Evolutionary conservation across 352 stramenopile genomes (phyloP).

Genomic region (Globisporangium cederbergense): DNA sequence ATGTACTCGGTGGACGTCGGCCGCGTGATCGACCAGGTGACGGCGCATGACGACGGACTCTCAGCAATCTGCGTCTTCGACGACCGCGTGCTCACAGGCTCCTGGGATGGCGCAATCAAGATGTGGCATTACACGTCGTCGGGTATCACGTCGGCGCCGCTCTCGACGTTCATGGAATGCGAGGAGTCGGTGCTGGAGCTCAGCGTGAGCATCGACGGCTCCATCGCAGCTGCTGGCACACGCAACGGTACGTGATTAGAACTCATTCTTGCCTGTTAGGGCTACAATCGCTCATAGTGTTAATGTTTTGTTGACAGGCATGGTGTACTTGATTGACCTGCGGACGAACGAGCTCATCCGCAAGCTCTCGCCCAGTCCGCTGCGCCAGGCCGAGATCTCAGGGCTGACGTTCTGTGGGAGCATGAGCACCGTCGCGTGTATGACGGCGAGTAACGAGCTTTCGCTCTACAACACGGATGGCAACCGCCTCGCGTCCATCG

Average conservation of each 20-base stretch:
- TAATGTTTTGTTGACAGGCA: slow-evolving; percentile 20
- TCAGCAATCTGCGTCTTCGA: slow-evolving; percentile 76
- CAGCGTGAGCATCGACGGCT: slow-evolving; percentile 66
- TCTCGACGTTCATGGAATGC: slow-evolving; percentile 74
- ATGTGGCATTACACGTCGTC: slow-evolving; percentile 75
- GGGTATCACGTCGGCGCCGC: slow-evolving; percentile 54
- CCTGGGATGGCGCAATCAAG: slow-evolving; percentile 77
- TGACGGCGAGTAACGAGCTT: slow-evolving; percentile 69
- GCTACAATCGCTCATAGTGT: neutral
- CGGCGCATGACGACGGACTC: slow-evolving; percentile 73
- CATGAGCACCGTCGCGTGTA: slow-evolving; percentile 48
- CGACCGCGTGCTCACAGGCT: slow-evolving; percentile 68
- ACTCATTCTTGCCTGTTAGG: neutral
- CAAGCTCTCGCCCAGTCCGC: slow-evolving; percentile 52
- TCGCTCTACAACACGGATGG: slow-evolving; percentile 63
- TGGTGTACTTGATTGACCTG: slow-evolving; percentile 73
- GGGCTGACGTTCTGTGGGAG: slow-evolving; percentile 65
- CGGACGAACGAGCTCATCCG: slow-evolving; percentile 60
- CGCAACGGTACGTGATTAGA: slow-evolving; percentile 40
- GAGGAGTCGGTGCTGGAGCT: slow-evolving; percentile 68
- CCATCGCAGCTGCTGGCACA: slow-evolving; percentile 53
- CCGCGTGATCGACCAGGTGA: slow-evolving; percentile 76
- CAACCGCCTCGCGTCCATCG: slow-evolving; percentile 51
- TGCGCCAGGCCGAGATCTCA: slow-evolving; percentile 52
- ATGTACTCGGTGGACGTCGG: slow-evolving; percentile 87